phyloP scores from a whole-genome alignment of 768 basidiomycete species.

The Tephrocybe sp. region DNA sequence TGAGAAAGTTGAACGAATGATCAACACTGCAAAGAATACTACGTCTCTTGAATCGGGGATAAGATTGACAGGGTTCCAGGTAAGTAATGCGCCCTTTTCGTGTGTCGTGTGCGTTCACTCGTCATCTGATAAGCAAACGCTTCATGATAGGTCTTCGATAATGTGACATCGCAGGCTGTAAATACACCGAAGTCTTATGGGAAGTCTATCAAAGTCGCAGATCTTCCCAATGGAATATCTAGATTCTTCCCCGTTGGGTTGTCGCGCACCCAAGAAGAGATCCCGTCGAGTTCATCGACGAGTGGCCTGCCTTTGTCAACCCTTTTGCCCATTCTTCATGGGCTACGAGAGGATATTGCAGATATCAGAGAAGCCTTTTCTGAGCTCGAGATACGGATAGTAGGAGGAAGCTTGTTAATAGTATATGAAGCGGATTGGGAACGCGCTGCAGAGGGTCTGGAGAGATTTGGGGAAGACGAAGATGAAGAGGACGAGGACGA shows the following conservation, averaged over 20 bases:
- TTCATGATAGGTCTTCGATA: constrained; percentile 68
- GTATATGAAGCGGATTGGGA: constrained; percentile 63
- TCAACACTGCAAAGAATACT: constrained; percentile 61
- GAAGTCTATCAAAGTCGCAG: constrained; percentile 62
- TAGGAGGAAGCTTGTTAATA: constrained; percentile 79
- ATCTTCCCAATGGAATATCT: constrained; percentile 76
- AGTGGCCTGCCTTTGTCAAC: constrained; percentile 56
- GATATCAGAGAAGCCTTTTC: constrained; percentile 52
- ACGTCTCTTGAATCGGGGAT: constrained; percentile 80
- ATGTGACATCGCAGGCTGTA: constrained; percentile 51
- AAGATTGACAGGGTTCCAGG: constrained; percentile 89
- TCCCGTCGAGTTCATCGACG: neutral
- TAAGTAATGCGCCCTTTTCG: constrained; percentile 29
- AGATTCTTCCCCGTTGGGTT: constrained; percentile 71
- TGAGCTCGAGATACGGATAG: constrained; percentile 70
- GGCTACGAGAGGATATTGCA: constrained; percentile 51
- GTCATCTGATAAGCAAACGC: constrained; percentile 1
- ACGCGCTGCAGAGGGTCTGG: constrained; percentile 16
- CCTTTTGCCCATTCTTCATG: constrained; percentile 58
- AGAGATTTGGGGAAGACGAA: constrained; percentile 28
- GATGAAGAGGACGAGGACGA: constrained; percentile 17
- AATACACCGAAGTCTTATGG: constrained; percentile 78
- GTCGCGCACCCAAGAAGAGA: neutral
- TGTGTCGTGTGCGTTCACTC: neutral
- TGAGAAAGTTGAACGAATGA: constrained; percentile 83